A percentile compares a stretch with the other conserved stretches of the same genome.
Evolutionary conservation across 2,329 filamentous ascomycete genomes (phyloP).

Genomic region (Blastomyces parvus): DNA sequence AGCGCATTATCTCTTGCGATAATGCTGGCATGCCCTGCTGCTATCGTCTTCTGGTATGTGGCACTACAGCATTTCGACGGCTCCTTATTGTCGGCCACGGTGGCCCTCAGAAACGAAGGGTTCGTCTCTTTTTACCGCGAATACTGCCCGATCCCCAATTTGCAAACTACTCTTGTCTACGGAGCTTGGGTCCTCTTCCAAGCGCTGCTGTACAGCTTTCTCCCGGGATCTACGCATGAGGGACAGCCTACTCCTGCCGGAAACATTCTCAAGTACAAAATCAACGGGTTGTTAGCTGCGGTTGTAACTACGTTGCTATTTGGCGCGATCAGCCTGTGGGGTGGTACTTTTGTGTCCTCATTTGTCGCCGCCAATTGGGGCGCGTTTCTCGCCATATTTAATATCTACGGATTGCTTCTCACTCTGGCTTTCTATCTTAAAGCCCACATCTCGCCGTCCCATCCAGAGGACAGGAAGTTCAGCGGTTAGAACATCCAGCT

Average conservation of each 20-base stretch:
- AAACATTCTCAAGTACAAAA: conserved; percentile 35
- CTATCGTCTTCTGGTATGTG: conserved; percentile 19
- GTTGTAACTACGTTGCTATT: conserved; percentile 31
- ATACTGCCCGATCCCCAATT: conserved; percentile 17
- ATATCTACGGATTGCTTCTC: conserved; percentile 29
- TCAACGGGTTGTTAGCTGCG: conserved; percentile 38
- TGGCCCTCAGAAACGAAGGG: conserved; percentile 13
- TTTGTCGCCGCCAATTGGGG: conserved; percentile 38
- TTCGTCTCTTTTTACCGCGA: conserved; percentile 14
- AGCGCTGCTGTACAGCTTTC: conserved; percentile 25
- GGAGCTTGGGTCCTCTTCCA: conserved; percentile 29
- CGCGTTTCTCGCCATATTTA: conserved; percentile 32
- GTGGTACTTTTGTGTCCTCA: conserved; percentile 30
- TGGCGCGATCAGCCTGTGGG: conserved; percentile 17
- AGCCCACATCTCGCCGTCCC: conserved; percentile 32
- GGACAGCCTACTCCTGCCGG: conserved; percentile 39
- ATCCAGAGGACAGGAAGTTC: conserved; percentile 37
- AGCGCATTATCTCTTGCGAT: conserved; percentile 12
- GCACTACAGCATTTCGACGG: conserved; percentile 20
- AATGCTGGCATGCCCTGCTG: conserved; percentile 19
- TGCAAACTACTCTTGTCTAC: conserved; percentile 20
- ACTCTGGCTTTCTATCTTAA: conserved; percentile 31
- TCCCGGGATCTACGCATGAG: conserved; percentile 25
- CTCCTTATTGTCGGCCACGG: conserved; percentile 15
- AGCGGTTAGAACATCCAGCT: conserved; percentile 19